These are phyloP conservation scores for Suzukiozyma palmioleophila DNA, from an alignment of 1,139 yeast genomes.

Conservation along the genomic window DNA sequence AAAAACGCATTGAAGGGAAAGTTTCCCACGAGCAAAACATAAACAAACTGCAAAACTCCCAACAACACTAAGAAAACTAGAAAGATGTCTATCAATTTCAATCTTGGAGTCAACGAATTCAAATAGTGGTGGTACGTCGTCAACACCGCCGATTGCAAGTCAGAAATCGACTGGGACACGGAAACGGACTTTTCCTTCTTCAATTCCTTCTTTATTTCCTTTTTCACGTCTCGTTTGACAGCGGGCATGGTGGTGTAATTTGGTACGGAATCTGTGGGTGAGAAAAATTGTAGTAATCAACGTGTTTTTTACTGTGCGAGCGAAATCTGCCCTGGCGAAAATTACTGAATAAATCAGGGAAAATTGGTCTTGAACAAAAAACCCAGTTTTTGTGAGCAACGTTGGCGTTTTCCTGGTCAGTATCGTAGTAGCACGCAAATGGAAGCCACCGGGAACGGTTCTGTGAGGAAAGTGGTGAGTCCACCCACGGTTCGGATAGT, in stretches of 20 bases:
- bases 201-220: conserved; percentile 3
- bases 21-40: conserved; percentile 74
- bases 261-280: background rate
- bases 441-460: conserved; percentile 1
- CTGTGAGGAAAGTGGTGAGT: conserved; percentile 16
- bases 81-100: conserved; percentile 73
- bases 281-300: background rate
- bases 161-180: conserved; percentile 22
- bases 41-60: conserved; percentile 75
- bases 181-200: conserved; percentile 4
- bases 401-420: too few species aligned
- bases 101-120: conserved; percentile 38
- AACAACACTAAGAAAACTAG: conserved; percentile 67
- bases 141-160: conserved; percentile 44
- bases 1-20: conserved; percentile 97
- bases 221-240: background rate
- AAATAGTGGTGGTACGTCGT: conserved; percentile 47
- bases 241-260: background rate
- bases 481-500: conserved; percentile 68
- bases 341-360: background rate
- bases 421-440: background rate
- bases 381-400: too few species aligned
- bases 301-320: background rate
- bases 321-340: background rate
- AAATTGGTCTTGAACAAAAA: too few species aligned